Percentiles rank a stretch among this genome's conserved stretches.
Evolutionary conservation across 768 basidiomycete species (phyloP).

Genomic region (Sarcodon aspratus): DNA sequence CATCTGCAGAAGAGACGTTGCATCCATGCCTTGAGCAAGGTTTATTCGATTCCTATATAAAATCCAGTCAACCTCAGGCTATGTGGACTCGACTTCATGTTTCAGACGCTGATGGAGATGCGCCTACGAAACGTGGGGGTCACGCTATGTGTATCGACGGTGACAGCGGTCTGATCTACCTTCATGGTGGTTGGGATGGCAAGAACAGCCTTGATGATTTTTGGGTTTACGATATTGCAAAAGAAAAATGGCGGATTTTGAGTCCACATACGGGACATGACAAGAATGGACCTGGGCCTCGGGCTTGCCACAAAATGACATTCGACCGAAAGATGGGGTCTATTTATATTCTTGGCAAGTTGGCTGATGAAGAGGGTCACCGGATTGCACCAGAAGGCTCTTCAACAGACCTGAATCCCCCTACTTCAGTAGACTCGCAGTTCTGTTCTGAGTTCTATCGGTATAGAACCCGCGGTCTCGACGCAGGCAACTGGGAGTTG

Average conservation of each 20-base stretch:
- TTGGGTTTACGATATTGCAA: constrained; percentile 56
- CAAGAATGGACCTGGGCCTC: constrained; percentile 53
- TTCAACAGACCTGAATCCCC: not conserved
- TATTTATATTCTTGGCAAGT: constrained; percentile 64
- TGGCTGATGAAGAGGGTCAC: constrained; percentile 39
- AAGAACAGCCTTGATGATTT: constrained; percentile 65
- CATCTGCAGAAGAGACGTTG: constrained; percentile 43
- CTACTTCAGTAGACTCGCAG: constrained; percentile 9
- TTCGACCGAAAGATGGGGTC: constrained; percentile 61
- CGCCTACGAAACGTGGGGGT: constrained; percentile 60
- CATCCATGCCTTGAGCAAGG: constrained; percentile 34
- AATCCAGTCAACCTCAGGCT: constrained; percentile 44
- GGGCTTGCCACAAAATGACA: constrained; percentile 77
- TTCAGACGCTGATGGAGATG: constrained; percentile 53
- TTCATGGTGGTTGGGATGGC: constrained; percentile 77
- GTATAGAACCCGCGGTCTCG: constrained; percentile 54
- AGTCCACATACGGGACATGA: constrained; percentile 43
- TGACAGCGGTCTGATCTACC: constrained; percentile 49
- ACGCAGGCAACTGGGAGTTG: constrained; percentile 62
- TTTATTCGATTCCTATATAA: constrained; percentile 53
- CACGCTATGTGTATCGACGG: constrained; percentile 77
- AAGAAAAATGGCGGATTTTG: constrained; percentile 51
- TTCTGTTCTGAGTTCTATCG: constrained; percentile 65
- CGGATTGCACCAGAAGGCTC: not conserved
- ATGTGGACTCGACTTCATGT: constrained; percentile 51